Evolutionary conservation across 2,329 filamentous ascomycete genomes (phyloP).

Genomic region (Blastomyces gilchristii): DNA sequence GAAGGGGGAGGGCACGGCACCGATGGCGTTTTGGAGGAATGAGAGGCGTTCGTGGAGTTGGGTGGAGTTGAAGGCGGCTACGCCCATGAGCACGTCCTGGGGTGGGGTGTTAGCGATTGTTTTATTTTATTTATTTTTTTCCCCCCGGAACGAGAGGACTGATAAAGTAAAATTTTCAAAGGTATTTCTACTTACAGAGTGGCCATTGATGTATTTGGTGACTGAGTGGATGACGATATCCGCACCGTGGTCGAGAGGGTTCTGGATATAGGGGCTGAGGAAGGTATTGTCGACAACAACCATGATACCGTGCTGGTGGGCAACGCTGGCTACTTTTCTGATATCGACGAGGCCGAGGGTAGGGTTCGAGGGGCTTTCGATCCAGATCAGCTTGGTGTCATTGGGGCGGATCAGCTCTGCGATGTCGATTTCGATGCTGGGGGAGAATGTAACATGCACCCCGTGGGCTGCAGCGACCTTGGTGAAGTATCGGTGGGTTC

Average conservation of each 20-base stretch:
- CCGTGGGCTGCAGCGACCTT: constrained; percentile 92
- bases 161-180: neutral
- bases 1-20: constrained; percentile 86
- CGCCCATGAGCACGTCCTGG: constrained; percentile 90
- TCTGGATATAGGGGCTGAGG: constrained; percentile 91
- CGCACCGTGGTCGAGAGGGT: constrained; percentile 86
- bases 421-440: constrained; percentile 82
- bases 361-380: constrained; percentile 89
- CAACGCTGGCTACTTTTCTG: constrained; percentile 66
- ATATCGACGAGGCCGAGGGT: constrained; percentile 92
- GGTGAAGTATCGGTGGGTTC: constrained; percentile 97
- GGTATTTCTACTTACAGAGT: constrained; percentile 43
- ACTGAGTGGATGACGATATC: constrained; percentile 96
- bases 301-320: constrained; percentile 77
- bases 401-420: constrained; percentile 65
- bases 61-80: constrained; percentile 86
- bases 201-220: constrained; percentile 98
- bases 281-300: constrained; percentile 99
- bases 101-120: neutral
- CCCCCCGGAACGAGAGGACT: too few relatives aligned
- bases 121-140: neutral
- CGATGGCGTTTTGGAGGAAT: constrained; percentile 96
- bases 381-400: constrained; percentile 93
- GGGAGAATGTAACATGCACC: constrained; percentile 88
- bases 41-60: constrained; percentile 63